Percentiles rank a stretch among this genome's conserved stretches.
Conservation (phyloP, 2,329 filamentous ascomycete genomes). For the Ceratocystis albifundus region DNA sequence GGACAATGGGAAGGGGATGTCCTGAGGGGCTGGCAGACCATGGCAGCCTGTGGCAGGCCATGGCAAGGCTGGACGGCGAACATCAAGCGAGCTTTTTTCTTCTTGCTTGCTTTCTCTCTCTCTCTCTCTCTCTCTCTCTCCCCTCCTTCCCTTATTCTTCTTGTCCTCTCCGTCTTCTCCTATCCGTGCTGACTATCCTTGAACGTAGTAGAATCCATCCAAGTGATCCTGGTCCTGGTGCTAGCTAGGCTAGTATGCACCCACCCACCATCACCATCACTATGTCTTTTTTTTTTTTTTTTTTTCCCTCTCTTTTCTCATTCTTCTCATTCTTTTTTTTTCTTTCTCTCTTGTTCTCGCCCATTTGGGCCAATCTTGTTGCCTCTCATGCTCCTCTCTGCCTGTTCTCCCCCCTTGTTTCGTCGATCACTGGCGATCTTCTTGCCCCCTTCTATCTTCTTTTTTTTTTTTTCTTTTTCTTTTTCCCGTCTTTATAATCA, state of each 20-base stretch:
- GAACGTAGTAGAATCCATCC: not conserved
- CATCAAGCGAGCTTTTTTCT: not conserved
- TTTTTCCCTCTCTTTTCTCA: not conserved
- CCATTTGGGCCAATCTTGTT: not conserved
- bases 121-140: no score
- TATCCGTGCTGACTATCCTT: not conserved
- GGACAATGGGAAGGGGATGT: not conserved
- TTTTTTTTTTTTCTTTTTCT: no score
- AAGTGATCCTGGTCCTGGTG: no score
- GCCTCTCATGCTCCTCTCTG: not conserved
- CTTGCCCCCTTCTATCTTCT: conserved; percentile 6
- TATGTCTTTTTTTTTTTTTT: not conserved
- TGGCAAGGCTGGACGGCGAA: not conserved
- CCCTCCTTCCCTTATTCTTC: not conserved
- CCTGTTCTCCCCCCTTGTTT: conserved; percentile 1
- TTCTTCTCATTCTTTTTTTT: no score
- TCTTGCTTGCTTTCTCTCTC: no score
- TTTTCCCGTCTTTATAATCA: not conserved
- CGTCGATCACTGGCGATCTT: conserved; percentile 5
- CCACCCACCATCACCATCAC: not conserved
- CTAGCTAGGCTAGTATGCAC: not conserved
- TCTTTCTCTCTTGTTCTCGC: not conserved
- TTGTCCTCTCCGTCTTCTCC: not conserved
- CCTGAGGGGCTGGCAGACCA: not conserved
- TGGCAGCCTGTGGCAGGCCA: not conserved